Base-by-base conservation (phyloP, 441 rosid genomes). In the Cnidoscolus chayamansa region DNA sequence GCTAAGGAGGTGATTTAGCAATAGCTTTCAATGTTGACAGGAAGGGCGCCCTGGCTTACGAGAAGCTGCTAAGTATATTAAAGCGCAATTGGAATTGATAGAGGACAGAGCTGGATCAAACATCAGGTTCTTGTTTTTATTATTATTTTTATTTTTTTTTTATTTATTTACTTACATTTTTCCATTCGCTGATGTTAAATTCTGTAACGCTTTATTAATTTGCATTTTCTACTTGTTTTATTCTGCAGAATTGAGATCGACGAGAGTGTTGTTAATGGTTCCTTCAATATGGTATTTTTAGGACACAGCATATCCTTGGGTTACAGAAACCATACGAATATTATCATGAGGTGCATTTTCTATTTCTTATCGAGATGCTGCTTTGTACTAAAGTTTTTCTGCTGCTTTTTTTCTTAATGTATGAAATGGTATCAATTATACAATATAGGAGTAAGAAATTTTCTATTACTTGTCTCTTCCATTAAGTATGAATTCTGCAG, bases 271-370 rank as follows among this genome's bases (percentile, higher is more conserved):
- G 90, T 93, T 79, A 85, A 82, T 74, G 99, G 99, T 64, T 87
- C 97, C 35, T 96, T 96, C 85, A 93, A 82, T 84, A 96, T 93
- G 99, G 68, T 90, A 75, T 93, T 96, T 82, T 78, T 96, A 71
- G 92, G 97, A 73, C 85, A 87, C 75, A 89, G 90, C 72, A 91
- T 96, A 72, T 90, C 97, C 8, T 76, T 93, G 31, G 94, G 87
- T 12, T 96, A 96, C 84, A 89, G 98, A 83, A 91, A 96, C 81
- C 97, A 93, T 72, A 87, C 92, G 7, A 96, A 96, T 84, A 81
- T 96, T 47, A 72, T 90, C 58, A 85, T 89, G 91, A 93, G 98
- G 98, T 96, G 85, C 37, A 50, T 40, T 73, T 48, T 48, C 53
- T 72, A 30, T 51, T 61, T 57, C 31, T 77, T 30, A 0, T 17